Evolutionary conservation across 208 protist genomes (phyloP).

Genomic region (Acanthamoeba culbertsoni): DNA sequence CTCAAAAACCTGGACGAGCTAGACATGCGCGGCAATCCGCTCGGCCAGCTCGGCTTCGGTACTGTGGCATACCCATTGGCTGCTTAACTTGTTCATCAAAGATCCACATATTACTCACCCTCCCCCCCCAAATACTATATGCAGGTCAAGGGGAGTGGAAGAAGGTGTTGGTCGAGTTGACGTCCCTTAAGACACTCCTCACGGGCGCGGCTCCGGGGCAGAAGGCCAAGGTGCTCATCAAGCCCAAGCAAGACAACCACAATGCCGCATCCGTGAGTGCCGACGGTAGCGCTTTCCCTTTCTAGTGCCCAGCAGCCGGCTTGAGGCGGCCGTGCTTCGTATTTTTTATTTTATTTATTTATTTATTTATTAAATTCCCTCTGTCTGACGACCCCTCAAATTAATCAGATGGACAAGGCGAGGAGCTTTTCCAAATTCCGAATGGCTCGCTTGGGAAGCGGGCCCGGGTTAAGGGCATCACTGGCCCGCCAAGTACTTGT

Average conservation of each 20-base stretch:
- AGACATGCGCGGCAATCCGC: slow-evolving; percentile 38
- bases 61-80: not conserved
- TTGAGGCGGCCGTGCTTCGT: no score
- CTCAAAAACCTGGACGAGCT: slow-evolving; percentile 49
- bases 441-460: not conserved
- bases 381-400: no score
- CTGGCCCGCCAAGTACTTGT: not conserved
- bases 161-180: slow-evolving; percentile 33
- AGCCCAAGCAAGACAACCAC: slow-evolving; percentile 26
- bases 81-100: not conserved
- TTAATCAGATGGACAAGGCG: not conserved
- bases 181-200: slow-evolving; percentile 48
- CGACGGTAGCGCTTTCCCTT: no score
- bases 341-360: no score
- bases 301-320: no score
- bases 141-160: slow-evolving; percentile 51
- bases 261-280: no score
- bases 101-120: not conserved
- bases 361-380: no score
- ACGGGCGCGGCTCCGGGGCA: slow-evolving; percentile 4
- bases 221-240: slow-evolving; percentile 34
- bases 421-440: slow-evolving; percentile 13
- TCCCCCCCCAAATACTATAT: not conserved
- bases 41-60: slow-evolving; percentile 52
- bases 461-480: not conserved